Evolutionary conservation across 2,329 filamentous ascomycete genomes (phyloP), one percentile per base, ranked within the genome.

Genomic region (Pleoardoris graminearum): DNA sequence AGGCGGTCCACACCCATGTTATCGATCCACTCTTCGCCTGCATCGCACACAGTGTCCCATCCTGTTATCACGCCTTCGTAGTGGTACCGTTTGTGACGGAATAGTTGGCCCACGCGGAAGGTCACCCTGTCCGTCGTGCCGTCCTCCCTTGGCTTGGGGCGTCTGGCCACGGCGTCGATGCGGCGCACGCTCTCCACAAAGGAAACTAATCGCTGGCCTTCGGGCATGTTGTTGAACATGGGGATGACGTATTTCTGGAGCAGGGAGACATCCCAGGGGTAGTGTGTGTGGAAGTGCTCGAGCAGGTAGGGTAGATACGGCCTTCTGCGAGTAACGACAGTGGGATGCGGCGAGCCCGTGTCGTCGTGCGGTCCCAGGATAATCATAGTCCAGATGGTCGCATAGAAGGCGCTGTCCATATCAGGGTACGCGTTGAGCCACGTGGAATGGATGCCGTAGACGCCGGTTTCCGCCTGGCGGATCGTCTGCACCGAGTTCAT

Each of bases 11-110:
- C 83, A 41, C 79, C 76, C 80, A 86, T 87, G 58, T 80, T 79
- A 68, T 79, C 77, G 66, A 84, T 87, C 86, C 81, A 88, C 54
- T 79, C 79, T 60, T 86, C 85, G 45, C 79, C 77, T 10, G 79
- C 81, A 48, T 76, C 81, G 65, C 80, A 87, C 57, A 80, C 78
- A 14, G 77, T 75, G 44, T 89, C 86, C 92, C 93, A 99, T n/a
- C 92, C 92, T 12, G 88, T 90, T 53, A 99, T 89, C 22, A 95
- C 82, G 16, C 88, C 92, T 43, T 86, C 78, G 70, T 93, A 96
- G 17, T 82, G 78, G 69, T 94, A 96, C 39, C 91, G 83, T 55
- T 80, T 85, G 74, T 99, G 94, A 42, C 81, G 82, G 69, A 97
- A 96, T 6, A 96, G 82, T 63, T 95, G 88, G 0, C 94, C 94